Conservation (phyloP, 1,284 basidiomycete genomes). For the Malassezia equina region DNA sequence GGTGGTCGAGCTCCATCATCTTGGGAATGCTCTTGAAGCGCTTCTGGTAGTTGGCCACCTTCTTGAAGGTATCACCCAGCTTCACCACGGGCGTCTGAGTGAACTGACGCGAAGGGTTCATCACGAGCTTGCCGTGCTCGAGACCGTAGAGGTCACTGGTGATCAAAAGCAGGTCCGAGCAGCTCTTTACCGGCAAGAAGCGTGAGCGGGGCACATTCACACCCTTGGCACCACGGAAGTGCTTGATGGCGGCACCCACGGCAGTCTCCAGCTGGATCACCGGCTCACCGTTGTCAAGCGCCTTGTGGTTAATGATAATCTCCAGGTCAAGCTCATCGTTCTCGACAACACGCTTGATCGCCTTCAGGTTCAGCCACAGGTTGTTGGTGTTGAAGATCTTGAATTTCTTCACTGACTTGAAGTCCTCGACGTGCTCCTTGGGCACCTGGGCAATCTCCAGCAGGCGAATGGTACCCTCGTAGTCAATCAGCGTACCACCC, state of each 20-base stretch:
- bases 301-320: constrained; percentile 81
- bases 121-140: constrained; percentile 82
- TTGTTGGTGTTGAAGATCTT: constrained; percentile 66
- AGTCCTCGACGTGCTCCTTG: constrained; percentile 93
- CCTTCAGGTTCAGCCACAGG: constrained; percentile 82
- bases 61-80: constrained; percentile 66
- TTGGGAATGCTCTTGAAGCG: constrained; percentile 93
- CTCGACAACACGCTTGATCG: constrained; percentile 89
- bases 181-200: constrained; percentile 81
- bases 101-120: constrained; percentile 57
- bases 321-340: constrained; percentile 73
- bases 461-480: constrained; percentile 83
- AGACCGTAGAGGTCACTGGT: constrained; percentile 94
- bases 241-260: constrained; percentile 94
- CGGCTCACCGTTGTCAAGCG: constrained; percentile 59
- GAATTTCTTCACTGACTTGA: constrained; percentile 67
- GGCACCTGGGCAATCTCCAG: constrained; percentile 98
- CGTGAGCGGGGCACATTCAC: constrained; percentile 95
- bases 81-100: constrained; percentile 88
- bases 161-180: constrained; percentile 66
- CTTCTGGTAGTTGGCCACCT: constrained; percentile 95
- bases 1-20: constrained; percentile 71
- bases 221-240: constrained; percentile 79
- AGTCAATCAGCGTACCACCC: constrained; percentile 91
- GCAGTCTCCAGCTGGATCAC: constrained; percentile 88